phyloP scores from a whole-genome alignment of 2,329 filamentous ascomycete genomes.

The Emericellopsis atlantica region DNA sequence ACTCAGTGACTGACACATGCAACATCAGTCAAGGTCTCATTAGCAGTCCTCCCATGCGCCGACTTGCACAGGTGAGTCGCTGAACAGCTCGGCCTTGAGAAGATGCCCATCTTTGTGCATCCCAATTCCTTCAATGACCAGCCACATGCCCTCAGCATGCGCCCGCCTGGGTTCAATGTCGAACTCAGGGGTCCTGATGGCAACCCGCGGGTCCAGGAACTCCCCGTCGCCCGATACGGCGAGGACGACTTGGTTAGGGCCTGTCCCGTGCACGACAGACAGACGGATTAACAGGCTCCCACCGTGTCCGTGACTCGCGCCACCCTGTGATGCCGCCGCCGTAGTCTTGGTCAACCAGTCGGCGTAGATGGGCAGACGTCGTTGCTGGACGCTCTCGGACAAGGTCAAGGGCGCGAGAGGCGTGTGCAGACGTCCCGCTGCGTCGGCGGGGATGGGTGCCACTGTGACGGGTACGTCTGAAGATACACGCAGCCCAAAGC shows the following conservation, averaged over 20 bases:
- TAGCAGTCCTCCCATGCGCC: conserved; percentile 26
- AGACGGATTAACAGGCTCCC: conserved; percentile 41
- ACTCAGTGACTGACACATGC: too few species aligned
- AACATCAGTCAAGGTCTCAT: background rate
- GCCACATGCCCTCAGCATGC: conserved; percentile 51
- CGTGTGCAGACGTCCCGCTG: conserved; percentile 59
- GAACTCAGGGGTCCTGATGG: conserved; percentile 59
- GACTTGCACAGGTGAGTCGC: conserved; percentile 30
- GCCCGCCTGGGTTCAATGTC: conserved; percentile 57
- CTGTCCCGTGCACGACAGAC: conserved; percentile 60
- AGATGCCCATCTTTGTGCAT: conserved; percentile 25
- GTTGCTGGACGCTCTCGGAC: conserved; percentile 21
- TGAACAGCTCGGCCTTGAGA: conserved; percentile 40
- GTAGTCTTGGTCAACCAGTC: conserved; percentile 37
- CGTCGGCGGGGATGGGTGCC: conserved; percentile 53
- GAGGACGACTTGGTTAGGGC: conserved; percentile 52
- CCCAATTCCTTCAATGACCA: conserved; percentile 74
- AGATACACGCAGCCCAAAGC: conserved; percentile 65
- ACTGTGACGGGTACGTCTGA: conserved; percentile 45
- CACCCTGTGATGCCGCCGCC: conserved; percentile 21
- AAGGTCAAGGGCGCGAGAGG: conserved; percentile 45
- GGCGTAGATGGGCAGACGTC: conserved; percentile 24
- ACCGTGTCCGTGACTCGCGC: background rate
- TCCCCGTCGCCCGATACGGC: conserved; percentile 59
- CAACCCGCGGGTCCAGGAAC: conserved; percentile 55